phyloP scores from a whole-genome alignment of 306 rosid genomes.

The Gillenia trifoliata region DNA sequence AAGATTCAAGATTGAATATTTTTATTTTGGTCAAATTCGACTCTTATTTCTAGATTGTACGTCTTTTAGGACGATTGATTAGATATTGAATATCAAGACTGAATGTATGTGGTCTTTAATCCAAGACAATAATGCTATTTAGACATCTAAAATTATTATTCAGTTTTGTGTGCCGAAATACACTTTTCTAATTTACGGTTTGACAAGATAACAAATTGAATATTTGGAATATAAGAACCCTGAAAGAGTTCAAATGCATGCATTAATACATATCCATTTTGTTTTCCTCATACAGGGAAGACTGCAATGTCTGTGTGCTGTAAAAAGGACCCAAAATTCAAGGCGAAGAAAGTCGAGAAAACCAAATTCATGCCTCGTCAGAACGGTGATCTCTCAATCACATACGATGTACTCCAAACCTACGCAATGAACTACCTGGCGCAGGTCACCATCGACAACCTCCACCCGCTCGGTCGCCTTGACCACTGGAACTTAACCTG shows the following conservation, averaged over 20 bases:
- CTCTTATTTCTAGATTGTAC: background rate
- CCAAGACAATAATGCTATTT: background rate
- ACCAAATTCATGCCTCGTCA: slow-evolving; percentile 53
- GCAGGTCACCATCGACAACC: slow-evolving; percentile 67
- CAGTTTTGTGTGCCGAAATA: no score
- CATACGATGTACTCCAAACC: slow-evolving; percentile 64
- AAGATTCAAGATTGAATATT: background rate
- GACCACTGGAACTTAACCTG: slow-evolving; percentile 89
- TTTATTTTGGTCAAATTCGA: background rate
- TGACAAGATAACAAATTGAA: background rate
- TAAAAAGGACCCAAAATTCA: slow-evolving; percentile 57
- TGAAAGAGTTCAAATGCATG: background rate
- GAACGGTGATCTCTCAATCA: slow-evolving; percentile 56
- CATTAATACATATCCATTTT: background rate
- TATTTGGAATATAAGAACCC: background rate
- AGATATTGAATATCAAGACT: background rate
- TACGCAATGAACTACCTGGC: slow-evolving; percentile 46
- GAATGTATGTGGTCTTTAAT: background rate
- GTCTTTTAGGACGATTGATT: background rate
- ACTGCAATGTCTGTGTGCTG: slow-evolving; percentile 66
- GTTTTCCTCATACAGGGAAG: slow-evolving; percentile 27
- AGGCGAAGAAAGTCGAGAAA: slow-evolving; percentile 25
- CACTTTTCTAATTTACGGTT: no score
- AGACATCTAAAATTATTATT: no score
- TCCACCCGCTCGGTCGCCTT: slow-evolving; percentile 69